phyloP scores from a whole-genome alignment of 2,329 filamentous ascomycete genomes.

The Cucurbitaria berberidis region DNA sequence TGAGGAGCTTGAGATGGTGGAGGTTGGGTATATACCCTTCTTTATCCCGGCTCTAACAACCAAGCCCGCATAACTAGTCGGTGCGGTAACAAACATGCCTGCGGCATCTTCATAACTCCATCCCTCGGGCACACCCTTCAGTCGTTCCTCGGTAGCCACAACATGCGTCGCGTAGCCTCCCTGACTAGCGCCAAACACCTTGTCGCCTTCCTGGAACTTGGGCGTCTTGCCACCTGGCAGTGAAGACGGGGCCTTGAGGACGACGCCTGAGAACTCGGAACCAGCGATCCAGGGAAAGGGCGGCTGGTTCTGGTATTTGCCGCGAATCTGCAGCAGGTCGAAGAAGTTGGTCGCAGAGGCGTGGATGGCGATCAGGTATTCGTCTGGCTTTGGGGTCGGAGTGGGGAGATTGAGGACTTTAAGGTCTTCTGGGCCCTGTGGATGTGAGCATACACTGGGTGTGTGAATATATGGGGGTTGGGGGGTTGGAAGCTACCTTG shows the following conservation, averaged over 20 bases:
- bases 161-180: conserved; percentile 85
- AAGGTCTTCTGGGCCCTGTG: conserved; percentile 78
- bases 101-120: conserved; percentile 88
- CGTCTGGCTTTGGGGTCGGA: conserved; percentile 70
- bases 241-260: conserved; percentile 69
- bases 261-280: conserved; percentile 81
- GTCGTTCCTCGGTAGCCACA: conserved; percentile 66
- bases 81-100: conserved; percentile 88
- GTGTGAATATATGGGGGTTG: conserved; percentile 7
- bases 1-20: not conserved
- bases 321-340: conserved; percentile 91
- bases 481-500: conserved; percentile 63
- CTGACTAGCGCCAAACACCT: conserved; percentile 85
- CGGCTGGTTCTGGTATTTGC: conserved; percentile 93
- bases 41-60: conserved; percentile 79
- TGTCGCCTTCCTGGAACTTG: conserved; percentile 77
- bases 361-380: conserved; percentile 88
- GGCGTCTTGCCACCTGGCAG: conserved; percentile 52
- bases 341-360: conserved; percentile 95
- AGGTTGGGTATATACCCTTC: conserved; percentile 46
- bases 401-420: conserved; percentile 75
- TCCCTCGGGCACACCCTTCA: conserved; percentile 76
- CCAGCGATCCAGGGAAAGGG: conserved; percentile 88
- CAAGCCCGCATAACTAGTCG: conserved; percentile 85
- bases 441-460: conserved; percentile 5